Conservation (phyloP, 208 protist species). For the Crithidia sp. region DNA sequence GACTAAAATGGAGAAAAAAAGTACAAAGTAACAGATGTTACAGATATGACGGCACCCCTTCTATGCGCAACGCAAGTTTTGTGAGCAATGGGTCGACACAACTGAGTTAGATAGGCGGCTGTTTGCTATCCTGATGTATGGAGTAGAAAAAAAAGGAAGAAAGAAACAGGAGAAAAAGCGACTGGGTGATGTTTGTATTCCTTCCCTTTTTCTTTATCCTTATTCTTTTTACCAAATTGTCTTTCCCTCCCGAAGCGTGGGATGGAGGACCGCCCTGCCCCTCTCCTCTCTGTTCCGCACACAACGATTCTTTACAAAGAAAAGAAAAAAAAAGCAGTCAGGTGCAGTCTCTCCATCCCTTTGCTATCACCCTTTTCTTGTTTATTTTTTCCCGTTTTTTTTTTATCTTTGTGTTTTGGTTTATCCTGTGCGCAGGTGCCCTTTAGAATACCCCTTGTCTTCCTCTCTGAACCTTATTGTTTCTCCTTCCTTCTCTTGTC, state of each 20-base stretch:
- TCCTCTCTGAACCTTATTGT: not conserved
- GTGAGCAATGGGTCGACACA: too few relatives aligned
- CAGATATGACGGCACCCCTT: too few relatives aligned
- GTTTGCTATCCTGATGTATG: too few relatives aligned
- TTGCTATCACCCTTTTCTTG: not conserved
- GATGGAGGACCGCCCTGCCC: too few relatives aligned
- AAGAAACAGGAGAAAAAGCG: not conserved
- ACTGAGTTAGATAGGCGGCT: too few relatives aligned
- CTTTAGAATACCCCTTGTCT: not conserved
- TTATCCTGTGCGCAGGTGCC: not conserved
- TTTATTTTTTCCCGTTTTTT: not conserved
- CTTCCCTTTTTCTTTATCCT: not conserved
- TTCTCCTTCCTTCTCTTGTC: slow-evolving; percentile 7
- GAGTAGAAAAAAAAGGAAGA: too few relatives aligned
- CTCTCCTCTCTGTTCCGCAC: too few relatives aligned
- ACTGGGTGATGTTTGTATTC: slow-evolving; percentile 16
- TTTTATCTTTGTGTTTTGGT: not conserved
- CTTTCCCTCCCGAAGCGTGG: too few relatives aligned
- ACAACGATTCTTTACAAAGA: too few relatives aligned
- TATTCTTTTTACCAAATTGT: too few relatives aligned
- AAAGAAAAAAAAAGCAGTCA: too few relatives aligned
- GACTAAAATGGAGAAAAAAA: not conserved
- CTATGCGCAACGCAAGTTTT: too few relatives aligned
- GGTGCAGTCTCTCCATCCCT: not conserved
- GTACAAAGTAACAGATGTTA: not conserved